These are phyloP conservation scores for Boehmeria nivea DNA, from an alignment of 306 rosid genomes.

Conservation along the genomic window DNA sequence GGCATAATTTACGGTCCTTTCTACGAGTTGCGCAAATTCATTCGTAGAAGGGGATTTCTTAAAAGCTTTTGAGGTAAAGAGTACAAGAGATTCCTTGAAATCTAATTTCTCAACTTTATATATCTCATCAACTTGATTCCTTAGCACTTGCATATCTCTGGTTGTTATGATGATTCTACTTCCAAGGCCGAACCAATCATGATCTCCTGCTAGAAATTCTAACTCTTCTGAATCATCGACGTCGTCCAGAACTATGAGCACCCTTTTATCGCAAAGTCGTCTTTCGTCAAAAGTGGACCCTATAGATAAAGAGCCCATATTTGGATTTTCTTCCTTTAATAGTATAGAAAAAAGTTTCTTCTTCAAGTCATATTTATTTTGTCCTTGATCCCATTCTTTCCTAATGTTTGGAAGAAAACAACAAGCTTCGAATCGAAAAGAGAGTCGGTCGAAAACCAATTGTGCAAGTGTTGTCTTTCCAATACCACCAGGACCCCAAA, in stretches of 20 bases:
- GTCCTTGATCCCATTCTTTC: no score
- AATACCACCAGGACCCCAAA: no score
- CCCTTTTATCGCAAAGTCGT: not conserved
- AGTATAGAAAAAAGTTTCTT: not conserved
- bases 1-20: conserved; percentile 1
- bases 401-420: no score
- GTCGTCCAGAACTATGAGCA: conserved; percentile 15
- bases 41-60: not conserved
- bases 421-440: no score
- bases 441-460: no score
- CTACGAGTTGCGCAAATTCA: not conserved
- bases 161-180: conserved; percentile 21
- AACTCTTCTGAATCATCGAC: conserved; percentile 5
- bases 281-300: no score
- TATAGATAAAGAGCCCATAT: no score
- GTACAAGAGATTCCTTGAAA: not conserved
- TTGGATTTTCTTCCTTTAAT: no score
- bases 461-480: no score
- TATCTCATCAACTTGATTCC: not conserved
- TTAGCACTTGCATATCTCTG: not conserved
- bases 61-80: conserved; percentile 14
- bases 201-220: not conserved
- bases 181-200: conserved; percentile 5
- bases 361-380: no score
- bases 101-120: conserved; percentile 6